A percentile compares a stretch with the other conserved stretches of the same genome.
These are phyloP conservation scores for Pisolithus microcarpus DNA, from an alignment of 768 basidiomycete species.

Conservation along the genomic window DNA sequence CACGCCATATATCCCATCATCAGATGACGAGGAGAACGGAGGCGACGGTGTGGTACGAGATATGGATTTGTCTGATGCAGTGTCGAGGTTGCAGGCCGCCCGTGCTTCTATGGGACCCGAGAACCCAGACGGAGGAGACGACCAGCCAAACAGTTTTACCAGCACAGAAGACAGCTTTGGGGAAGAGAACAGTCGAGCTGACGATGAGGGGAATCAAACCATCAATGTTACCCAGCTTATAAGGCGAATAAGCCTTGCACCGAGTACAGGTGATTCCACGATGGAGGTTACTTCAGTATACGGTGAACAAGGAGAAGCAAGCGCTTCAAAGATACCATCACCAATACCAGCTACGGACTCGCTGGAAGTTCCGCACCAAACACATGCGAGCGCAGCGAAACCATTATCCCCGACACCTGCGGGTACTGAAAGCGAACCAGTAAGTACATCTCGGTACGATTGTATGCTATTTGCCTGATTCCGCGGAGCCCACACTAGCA, in stretches of 20 bases:
- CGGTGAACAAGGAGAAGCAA: conserved; percentile 26
- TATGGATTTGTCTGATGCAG: conserved; percentile 53
- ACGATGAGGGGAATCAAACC: conserved; percentile 45
- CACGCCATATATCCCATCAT: conserved; percentile 45
- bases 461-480: neutral
- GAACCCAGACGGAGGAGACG: conserved; percentile 14
- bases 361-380: conserved; percentile 2
- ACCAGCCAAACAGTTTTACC: conserved; percentile 29
- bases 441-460: neutral
- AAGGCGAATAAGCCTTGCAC: conserved; percentile 26
- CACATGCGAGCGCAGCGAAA: conserved; percentile 8
- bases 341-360: conserved; percentile 1
- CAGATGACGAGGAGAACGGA: conserved; percentile 41
- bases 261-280: conserved; percentile 42
- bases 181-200: conserved; percentile 23
- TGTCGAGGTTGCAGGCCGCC: conserved; percentile 46
- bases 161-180: conserved; percentile 44
- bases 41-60: conserved; percentile 23
- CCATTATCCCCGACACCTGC: conserved; percentile 1
- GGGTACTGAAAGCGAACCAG: neutral
- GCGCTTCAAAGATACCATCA: conserved; percentile 8
- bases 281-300: conserved; percentile 54
- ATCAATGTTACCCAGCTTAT: conserved; percentile 60
- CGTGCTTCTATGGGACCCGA: conserved; percentile 42
- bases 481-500: conserved; percentile 1